These are phyloP conservation scores for Sclerotinia trifoliorum DNA, from an alignment of 2,329 filamentous ascomycete species.

Conservation along the genomic window DNA sequence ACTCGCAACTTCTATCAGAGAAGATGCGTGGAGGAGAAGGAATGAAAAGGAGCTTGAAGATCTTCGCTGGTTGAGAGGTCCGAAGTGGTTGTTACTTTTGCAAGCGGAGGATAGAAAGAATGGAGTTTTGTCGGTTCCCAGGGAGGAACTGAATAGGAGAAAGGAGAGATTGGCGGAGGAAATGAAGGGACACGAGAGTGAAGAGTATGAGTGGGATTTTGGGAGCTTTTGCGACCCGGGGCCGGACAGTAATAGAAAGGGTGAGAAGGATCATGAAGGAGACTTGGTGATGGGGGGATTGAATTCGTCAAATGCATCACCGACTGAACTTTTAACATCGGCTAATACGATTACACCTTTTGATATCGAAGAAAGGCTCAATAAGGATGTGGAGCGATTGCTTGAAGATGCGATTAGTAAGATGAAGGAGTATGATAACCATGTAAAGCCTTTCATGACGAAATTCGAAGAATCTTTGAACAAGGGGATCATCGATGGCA, in stretches of 20 bases:
- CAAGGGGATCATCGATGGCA: background rate
- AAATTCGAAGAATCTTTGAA: conserved; percentile 26
- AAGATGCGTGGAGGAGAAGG: conserved; percentile 5
- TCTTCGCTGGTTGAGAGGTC: background rate
- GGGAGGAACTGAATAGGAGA: conserved; percentile 25
- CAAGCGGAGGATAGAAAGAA: background rate
- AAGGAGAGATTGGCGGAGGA: background rate
- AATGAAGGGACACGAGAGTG: conserved; percentile 4
- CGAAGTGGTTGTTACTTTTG: conserved; percentile 4
- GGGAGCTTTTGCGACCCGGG: background rate
- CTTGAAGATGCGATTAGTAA: conserved; percentile 24
- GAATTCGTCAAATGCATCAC: background rate
- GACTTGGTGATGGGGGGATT: conserved; percentile 28
- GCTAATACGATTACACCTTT: conserved; percentile 17
- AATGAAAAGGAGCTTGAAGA: background rate
- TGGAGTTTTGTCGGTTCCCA: conserved; percentile 22
- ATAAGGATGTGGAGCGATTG: conserved; percentile 23
- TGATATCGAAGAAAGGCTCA: conserved; percentile 23
- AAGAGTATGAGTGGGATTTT: conserved; percentile 25
- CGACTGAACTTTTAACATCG: background rate
- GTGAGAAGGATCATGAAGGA: conserved; percentile 18
- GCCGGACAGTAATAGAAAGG: background rate
- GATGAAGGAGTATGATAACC: conserved; percentile 31
- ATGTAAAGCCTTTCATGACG: conserved; percentile 21
- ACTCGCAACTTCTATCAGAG: background rate